A percentile compares a stretch with the other conserved stretches of the same genome.
phyloP scores from a whole-genome alignment of 2,329 filamentous ascomycete genomes.

The Mycosphaerella sp. region DNA sequence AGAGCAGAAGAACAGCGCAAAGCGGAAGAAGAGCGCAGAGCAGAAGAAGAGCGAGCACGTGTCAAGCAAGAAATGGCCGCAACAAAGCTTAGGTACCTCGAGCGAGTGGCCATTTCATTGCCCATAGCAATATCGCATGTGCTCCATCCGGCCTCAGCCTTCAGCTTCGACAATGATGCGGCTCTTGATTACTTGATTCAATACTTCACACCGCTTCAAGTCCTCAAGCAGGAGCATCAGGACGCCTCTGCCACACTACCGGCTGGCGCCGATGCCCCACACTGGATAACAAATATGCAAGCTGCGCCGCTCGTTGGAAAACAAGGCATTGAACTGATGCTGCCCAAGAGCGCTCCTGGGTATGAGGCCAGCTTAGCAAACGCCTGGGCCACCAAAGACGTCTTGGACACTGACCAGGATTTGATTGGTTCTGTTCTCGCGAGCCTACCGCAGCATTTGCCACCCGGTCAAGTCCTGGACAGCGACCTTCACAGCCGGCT shows the following conservation, averaged over 20 bases:
- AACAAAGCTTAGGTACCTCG: conserved; percentile 19
- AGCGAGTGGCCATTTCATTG: conserved; percentile 22
- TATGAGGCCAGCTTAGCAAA: conserved; percentile 21
- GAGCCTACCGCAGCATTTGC: conserved; percentile 9
- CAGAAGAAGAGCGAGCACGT: conserved; percentile 15
- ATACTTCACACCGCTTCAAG: conserved; percentile 26
- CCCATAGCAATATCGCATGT: conserved; percentile 21
- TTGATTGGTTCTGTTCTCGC: conserved; percentile 15
- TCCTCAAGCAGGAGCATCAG: conserved; percentile 16
- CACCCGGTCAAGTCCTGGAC: conserved; percentile 7
- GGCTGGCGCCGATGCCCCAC: conserved; percentile 12
- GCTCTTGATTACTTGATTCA: conserved; percentile 16
- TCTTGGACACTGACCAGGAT: conserved; percentile 10
- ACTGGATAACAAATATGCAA: conserved; percentile 29
- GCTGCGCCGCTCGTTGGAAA: conserved; percentile 29
- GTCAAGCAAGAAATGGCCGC: conserved; percentile 19
- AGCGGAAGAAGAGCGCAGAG: conserved; percentile 14
- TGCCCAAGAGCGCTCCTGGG: conserved; percentile 19
- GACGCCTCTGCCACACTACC: conserved; percentile 9
- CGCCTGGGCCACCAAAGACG: conserved; percentile 20
- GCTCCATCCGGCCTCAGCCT: conserved; percentile 19
- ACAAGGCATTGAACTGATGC: conserved; percentile 27
- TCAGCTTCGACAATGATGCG: conserved; percentile 11
- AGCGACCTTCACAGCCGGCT: conserved; percentile 6
- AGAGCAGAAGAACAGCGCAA: neutral